Percentiles rank a stretch among this genome's conserved stretches.
Evolutionary conservation across 2,329 filamentous ascomycete genomes (phyloP).

Genomic region (Calonectria henricotiae): DNA sequence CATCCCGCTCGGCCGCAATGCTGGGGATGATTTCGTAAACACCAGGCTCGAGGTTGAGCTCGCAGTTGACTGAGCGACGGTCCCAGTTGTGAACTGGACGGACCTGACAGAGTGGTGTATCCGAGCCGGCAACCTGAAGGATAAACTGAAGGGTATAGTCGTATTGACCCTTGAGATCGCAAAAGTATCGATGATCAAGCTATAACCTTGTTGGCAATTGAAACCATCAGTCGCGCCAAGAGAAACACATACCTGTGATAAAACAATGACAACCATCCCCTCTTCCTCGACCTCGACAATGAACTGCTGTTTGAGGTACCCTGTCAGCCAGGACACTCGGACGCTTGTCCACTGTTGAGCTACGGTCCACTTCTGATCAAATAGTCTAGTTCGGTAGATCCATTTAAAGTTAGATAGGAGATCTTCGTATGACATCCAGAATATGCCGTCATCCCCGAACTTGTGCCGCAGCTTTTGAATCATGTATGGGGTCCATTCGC

Average conservation of each 20-base stretch:
- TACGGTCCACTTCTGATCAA: slow-evolving; percentile 65
- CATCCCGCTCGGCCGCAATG: slow-evolving; percentile 70
- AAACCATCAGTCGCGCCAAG: neutral
- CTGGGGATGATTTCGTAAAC: slow-evolving; percentile 80
- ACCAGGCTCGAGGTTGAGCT: slow-evolving; percentile 79
- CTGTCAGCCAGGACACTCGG: slow-evolving; percentile 63
- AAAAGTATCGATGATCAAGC: slow-evolving; percentile 66
- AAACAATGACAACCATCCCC: slow-evolving; percentile 62
- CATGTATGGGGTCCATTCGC: slow-evolving; percentile 83
- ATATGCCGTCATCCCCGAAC: slow-evolving; percentile 78
- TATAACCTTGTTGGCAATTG: slow-evolving; percentile 43
- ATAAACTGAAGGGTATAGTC: slow-evolving; percentile 63
- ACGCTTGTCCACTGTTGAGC: slow-evolving; percentile 64
- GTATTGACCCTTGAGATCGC: slow-evolving; percentile 64
- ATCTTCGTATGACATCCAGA: slow-evolving; percentile 66
- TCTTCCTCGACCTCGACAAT: slow-evolving; percentile 61
- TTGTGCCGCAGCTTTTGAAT: slow-evolving; percentile 77
- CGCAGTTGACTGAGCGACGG: slow-evolving; percentile 79
- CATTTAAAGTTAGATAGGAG: slow-evolving; percentile 64
- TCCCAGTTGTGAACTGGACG: slow-evolving; percentile 57
- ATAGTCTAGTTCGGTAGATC: slow-evolving; percentile 65
- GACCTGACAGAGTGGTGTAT: slow-evolving; percentile 46
- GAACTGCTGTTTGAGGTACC: slow-evolving; percentile 65
- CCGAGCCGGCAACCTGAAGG: slow-evolving; percentile 52
- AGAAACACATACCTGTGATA: slow-evolving; percentile 57